Base-by-base conservation (phyloP, 306 rosid genomes). In the Alnus rubra region DNA sequence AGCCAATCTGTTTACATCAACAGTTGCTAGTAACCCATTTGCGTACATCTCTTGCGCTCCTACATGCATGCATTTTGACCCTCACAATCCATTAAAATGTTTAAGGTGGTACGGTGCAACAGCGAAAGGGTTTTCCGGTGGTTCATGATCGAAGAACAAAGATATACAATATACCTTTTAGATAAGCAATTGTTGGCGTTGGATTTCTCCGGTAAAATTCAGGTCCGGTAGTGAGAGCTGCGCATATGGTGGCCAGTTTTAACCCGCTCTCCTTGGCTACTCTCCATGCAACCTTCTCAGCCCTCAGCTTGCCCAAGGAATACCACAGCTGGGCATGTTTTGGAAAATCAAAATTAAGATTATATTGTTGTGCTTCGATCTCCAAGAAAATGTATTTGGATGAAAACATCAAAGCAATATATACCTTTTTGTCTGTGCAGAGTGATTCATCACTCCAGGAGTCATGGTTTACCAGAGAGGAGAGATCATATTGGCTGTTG, bases 201-300 rank as follows among this genome's bases (percentile, higher is more conserved):
- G 98, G 87, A 39, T 88, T 93, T 62, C 77, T 87, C 1, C 47
- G 71, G 30, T 70, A 81, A 73, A 88, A 90, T 70, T 93, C 78
- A 2, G 92, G 94, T 44, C 97, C 96, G 0, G 96, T 93, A 0
- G 91, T 55, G 42, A 95, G 89, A 51, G 82, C 97, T 2, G 99
- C 88, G 44, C 99, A 93, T 51, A 95, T 84, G 2, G 96, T 93
- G 19, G 95, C 83, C 74, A 95, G 82, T 37, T 88, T 88, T 9
- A 95, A 19, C 5, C 90, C 93, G 30, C n/a, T 88, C 65, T 91
- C 93, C 39, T 84, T 80, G 9, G 99, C 97, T 73, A 91, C 73
- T 59, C 81, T 86, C 98, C 99, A 93, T 1, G 99, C 98, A 16
- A 88, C 89, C 50, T 90, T 93, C 80, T 95, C 98, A 39, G 99